Conservation (phyloP, 2,329 filamentous ascomycete genomes). For the Colletotrichum godetiae region DNA sequence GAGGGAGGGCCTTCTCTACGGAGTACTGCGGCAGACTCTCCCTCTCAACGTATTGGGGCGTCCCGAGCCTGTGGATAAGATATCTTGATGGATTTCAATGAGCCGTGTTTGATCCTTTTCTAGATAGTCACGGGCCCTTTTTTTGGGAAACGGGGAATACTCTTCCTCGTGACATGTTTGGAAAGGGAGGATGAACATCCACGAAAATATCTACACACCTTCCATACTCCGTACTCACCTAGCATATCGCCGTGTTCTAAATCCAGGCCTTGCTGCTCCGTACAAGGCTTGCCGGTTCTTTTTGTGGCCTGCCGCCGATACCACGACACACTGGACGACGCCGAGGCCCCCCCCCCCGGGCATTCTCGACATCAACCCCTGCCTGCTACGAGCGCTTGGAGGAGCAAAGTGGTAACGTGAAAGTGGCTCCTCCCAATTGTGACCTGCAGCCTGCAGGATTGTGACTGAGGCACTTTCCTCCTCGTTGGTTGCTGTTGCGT, state of each 20-base stretch:
- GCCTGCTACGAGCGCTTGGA: not conserved
- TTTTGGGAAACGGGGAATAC: not conserved
- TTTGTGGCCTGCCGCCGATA: not conserved
- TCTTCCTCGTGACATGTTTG: not conserved
- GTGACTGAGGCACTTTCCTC: conserved; percentile 21
- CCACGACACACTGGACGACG: not conserved
- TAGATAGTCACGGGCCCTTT: not conserved
- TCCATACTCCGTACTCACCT: not conserved
- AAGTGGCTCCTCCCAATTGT: not conserved
- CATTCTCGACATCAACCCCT: not conserved
- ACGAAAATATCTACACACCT: not conserved
- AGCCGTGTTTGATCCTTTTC: not conserved
- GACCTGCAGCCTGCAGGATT: not conserved
- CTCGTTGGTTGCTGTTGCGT: not conserved
- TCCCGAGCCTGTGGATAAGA: not conserved
- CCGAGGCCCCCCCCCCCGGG: not conserved
- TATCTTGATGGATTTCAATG: not conserved
- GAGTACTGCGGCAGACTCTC: not conserved
- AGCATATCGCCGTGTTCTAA: not conserved
- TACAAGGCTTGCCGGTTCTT: not conserved
- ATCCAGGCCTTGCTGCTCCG: not conserved
- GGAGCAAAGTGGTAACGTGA: not conserved
- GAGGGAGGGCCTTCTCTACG: not conserved
- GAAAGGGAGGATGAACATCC: not conserved
- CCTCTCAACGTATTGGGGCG: conserved; percentile 4